Conservation (phyloP, 139 green algal genomes). For the Marvania coccoides region DNA sequence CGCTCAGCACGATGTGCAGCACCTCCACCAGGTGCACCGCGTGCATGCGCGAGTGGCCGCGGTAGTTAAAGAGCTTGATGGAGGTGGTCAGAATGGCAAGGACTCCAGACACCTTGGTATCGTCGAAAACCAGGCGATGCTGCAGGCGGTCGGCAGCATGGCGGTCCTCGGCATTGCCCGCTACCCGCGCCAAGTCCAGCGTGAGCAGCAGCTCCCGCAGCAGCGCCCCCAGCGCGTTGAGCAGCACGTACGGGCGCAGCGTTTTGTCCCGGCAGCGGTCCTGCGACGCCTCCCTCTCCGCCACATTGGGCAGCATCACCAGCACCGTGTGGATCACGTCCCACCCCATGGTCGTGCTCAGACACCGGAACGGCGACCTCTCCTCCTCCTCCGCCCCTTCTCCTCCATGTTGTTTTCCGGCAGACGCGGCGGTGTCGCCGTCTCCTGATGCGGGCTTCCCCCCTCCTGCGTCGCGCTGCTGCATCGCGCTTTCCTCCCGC, state of each 20-base stretch:
- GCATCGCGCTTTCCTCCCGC: slow-evolving; percentile 31
- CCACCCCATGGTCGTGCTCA: slow-evolving; percentile 68
- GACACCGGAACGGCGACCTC: slow-evolving; percentile 54
- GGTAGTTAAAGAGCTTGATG: slow-evolving; percentile 50
- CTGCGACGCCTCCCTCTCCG: slow-evolving; percentile 25
- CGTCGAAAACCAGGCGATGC: slow-evolving; percentile 62
- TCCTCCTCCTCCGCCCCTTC: not conserved
- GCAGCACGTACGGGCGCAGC: not conserved
- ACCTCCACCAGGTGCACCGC: slow-evolving; percentile 52
- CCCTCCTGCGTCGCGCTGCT: not conserved
- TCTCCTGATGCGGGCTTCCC: not conserved
- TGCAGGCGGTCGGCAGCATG: slow-evolving; percentile 65
- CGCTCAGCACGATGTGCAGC: slow-evolving; percentile 52
- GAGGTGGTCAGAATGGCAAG: slow-evolving; percentile 49
- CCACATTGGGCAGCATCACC: slow-evolving; percentile 37
- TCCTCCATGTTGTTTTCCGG: not conserved
- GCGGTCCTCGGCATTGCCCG: slow-evolving; percentile 42
- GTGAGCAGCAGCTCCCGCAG: slow-evolving; percentile 72
- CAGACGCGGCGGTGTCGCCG: not conserved
- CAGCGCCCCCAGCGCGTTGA: slow-evolving; percentile 26
- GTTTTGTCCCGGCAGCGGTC: slow-evolving; percentile 27
- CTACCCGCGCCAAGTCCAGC: slow-evolving; percentile 55
- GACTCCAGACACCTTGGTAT: slow-evolving; percentile 62
- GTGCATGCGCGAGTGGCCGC: slow-evolving; percentile 41
- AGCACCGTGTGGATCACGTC: slow-evolving; percentile 63